These are phyloP conservation scores for Globisporangium mamillatum DNA, from an alignment of 352 stramenopile species.

Conservation along the genomic window DNA sequence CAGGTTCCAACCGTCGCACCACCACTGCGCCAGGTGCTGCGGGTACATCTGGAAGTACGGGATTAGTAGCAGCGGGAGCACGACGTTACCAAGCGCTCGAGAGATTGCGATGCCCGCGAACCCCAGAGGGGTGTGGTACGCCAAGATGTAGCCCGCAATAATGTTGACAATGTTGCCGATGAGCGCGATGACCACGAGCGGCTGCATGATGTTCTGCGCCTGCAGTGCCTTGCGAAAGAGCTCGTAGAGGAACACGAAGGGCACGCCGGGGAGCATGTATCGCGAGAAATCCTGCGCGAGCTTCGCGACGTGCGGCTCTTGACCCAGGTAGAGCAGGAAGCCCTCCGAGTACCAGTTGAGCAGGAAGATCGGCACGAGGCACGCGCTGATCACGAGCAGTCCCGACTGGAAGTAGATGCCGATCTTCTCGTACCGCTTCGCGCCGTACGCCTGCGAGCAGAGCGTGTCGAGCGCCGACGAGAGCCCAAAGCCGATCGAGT, in stretches of 20 bases:
- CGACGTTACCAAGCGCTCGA: constrained; percentile 45
- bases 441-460: constrained; percentile 65
- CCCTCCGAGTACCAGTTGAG: constrained; percentile 58
- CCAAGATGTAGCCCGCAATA: constrained; percentile 54
- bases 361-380: constrained; percentile 45
- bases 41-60: constrained; percentile 52
- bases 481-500: constrained; percentile 58
- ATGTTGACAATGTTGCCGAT: constrained; percentile 69
- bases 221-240: constrained; percentile 77
- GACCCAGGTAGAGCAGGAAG: constrained; percentile 43
- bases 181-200: constrained; percentile 63
- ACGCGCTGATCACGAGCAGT: constrained; percentile 44
- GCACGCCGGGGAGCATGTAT: constrained; percentile 53
- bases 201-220: constrained; percentile 74
- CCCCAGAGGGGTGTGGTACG: constrained; percentile 65
- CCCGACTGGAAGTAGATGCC: constrained; percentile 76
- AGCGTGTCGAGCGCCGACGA: constrained; percentile 79
- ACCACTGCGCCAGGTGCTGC: constrained; percentile 35
- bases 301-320: constrained; percentile 46
- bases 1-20: constrained; percentile 43
- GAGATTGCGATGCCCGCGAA: constrained; percentile 75
- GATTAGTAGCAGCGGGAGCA: constrained; percentile 44
- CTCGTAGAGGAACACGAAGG: constrained; percentile 82
- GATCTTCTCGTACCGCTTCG: constrained; percentile 58
- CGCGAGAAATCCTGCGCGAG: constrained; percentile 56